These are phyloP conservation scores for Trametes coccinea DNA, from an alignment of 768 basidiomycete genomes.

Conservation along the genomic window DNA sequence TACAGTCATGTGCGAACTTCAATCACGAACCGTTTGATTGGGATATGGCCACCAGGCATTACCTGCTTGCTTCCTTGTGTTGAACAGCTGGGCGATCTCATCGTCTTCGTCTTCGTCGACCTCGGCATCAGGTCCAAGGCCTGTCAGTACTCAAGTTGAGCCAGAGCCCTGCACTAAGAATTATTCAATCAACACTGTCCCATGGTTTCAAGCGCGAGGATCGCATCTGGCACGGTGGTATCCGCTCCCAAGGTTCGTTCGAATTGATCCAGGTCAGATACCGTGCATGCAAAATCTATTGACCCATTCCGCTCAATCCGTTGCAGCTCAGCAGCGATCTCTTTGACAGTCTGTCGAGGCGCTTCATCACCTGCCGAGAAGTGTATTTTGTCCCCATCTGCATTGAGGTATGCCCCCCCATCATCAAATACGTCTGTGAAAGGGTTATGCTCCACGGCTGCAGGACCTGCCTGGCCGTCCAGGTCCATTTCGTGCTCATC, in stretches of 20 bases:
- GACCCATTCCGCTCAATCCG: neutral
- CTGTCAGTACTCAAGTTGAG: neutral
- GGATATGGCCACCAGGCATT: conserved; percentile 2
- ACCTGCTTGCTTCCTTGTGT: neutral
- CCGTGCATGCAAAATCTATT: neutral
- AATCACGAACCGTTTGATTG: neutral
- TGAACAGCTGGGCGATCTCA: neutral
- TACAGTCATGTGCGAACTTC: too few species aligned
- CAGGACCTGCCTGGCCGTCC: neutral
- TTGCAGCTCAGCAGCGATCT: neutral
- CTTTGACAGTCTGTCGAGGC: neutral
- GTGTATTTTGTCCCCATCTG: neutral
- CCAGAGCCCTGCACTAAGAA: neutral
- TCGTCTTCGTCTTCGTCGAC: neutral
- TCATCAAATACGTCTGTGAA: neutral
- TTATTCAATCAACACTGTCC: neutral
- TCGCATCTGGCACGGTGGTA: neutral
- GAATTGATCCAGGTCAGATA: neutral
- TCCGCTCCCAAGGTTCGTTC: neutral
- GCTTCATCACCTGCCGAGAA: neutral
- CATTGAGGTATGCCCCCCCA: neutral
- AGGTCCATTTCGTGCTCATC: neutral
- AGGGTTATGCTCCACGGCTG: neutral
- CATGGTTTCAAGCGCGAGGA: neutral
- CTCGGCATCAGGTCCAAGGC: neutral